These are phyloP conservation scores for Melaleuca quinquenervia DNA, from an alignment of 345 rosid species.

Conservation along the genomic window DNA sequence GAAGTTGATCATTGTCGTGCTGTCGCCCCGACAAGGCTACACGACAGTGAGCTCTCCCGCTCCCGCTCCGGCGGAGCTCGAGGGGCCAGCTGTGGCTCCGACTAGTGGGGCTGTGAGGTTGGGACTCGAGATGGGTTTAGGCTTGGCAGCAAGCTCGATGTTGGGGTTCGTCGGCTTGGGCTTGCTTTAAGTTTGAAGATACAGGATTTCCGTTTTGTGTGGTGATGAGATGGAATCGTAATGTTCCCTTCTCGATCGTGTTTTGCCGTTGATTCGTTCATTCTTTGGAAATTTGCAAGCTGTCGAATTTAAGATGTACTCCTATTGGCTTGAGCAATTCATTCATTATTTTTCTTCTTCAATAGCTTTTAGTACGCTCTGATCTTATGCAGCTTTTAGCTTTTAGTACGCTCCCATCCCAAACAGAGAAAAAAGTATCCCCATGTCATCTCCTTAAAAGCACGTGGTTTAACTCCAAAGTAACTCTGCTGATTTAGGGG, in stretches of 20 bases:
- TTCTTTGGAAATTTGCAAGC: neutral
- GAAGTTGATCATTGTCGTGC: conserved; percentile 57
- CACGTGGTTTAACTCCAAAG: too few species aligned
- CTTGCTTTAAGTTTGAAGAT: conserved; percentile 1
- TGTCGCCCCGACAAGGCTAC: conserved; percentile 25
- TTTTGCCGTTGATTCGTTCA: neutral
- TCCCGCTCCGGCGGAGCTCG: conserved; percentile 51
- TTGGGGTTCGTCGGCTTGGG: conserved; percentile 7
- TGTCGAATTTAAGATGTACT: neutral
- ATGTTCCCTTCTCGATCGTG: neutral
- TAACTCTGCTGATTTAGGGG: neutral
- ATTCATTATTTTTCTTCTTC: neutral
- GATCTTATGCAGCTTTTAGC: neutral
- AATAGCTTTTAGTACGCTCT: neutral
- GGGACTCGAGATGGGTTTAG: conserved; percentile 1
- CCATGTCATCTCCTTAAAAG: neutral
- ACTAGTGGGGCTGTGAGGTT: conserved; percentile 29
- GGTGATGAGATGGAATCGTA: neutral
- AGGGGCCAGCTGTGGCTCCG: conserved; percentile 56
- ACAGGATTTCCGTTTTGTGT: neutral
- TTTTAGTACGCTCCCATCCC: neutral
- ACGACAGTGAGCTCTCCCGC: conserved; percentile 42
- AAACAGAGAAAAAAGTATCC: neutral
- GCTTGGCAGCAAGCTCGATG: neutral
- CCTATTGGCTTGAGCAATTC: neutral